Evolutionary conservation across 2,329 filamentous ascomycete species (phyloP).

Genomic region (Xylaria sp.): DNA sequence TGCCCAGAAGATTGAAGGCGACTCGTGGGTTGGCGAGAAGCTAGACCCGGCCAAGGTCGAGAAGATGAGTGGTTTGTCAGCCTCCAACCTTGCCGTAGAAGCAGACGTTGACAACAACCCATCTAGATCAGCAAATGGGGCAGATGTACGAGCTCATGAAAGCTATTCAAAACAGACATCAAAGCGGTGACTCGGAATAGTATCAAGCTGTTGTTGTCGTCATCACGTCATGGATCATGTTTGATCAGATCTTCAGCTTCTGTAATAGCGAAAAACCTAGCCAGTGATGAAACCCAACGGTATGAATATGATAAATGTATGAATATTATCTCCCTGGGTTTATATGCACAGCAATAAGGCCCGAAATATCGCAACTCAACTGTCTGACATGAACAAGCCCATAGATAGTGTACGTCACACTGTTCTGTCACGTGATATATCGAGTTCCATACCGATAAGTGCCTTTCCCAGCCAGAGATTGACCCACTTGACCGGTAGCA

Average conservation of each 20-base stretch:
- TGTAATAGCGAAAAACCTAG: constrained; percentile 5
- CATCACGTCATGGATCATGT: neutral
- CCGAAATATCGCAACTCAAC: neutral
- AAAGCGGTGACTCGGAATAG: constrained; percentile 29
- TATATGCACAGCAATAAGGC: neutral
- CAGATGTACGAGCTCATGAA: constrained; percentile 95
- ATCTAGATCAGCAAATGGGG: constrained; percentile 82
- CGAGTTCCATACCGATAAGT: neutral
- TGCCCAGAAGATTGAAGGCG: constrained; percentile 87
- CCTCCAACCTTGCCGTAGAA: neutral
- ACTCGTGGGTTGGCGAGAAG: constrained; percentile 81
- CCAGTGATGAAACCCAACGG: neutral
- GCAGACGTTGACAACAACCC: constrained; percentile 4
- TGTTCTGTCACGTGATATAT: neutral
- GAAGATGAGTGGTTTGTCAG: constrained; percentile 84
- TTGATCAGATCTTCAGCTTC: constrained; percentile 1
- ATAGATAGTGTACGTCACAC: neutral
- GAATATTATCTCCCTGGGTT: neutral
- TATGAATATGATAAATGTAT: neutral
- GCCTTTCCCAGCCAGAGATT: too few relatives aligned
- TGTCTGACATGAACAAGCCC: neutral
- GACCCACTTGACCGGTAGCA: neutral
- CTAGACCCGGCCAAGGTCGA: constrained; percentile 82
- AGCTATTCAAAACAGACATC: constrained; percentile 60
- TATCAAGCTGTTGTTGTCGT: neutral